A percentile compares a stretch with the other conserved stretches of the same genome.
Conservation (phyloP, 2,329 filamentous ascomycete genomes). For the Alternaria brassicae region DNA sequence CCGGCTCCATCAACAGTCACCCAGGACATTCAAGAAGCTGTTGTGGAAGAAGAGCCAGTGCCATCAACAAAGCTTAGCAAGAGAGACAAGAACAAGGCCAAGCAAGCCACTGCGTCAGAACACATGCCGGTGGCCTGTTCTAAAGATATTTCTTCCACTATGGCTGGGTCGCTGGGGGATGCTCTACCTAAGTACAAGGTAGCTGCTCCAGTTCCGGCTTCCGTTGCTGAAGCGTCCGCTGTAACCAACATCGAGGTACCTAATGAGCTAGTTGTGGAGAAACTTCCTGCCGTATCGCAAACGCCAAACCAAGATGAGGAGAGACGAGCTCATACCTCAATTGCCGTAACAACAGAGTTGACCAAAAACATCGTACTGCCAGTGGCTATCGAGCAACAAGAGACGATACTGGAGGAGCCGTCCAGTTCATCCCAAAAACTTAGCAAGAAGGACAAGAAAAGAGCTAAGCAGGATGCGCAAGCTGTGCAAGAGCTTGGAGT, state of each 20-base stretch:
- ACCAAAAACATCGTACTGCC: neutral
- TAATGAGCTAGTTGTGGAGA: neutral
- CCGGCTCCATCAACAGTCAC: neutral
- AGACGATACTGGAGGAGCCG: slow-evolving; percentile 1
- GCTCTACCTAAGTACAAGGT: neutral
- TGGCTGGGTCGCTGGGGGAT: neutral
- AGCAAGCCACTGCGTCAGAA: slow-evolving; percentile 20
- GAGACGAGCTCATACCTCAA: slow-evolving; percentile 36
- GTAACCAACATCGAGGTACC: neutral
- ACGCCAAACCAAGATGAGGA: slow-evolving; percentile 38
- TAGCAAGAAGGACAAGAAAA: slow-evolving; percentile 55
- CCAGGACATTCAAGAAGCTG: neutral
- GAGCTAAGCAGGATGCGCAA: slow-evolving; percentile 30
- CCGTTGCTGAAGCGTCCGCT: neutral
- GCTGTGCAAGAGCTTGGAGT: neutral
- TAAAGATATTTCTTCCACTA: neutral
- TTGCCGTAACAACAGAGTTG: slow-evolving; percentile 5
- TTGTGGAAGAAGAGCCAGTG: slow-evolving; percentile 16
- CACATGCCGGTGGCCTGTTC: neutral
- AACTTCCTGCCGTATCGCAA: slow-evolving; percentile 9
- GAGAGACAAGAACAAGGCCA: slow-evolving; percentile 40
- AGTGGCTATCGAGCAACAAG: neutral
- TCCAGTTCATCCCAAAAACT: slow-evolving; percentile 31
- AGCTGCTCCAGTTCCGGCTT: neutral
- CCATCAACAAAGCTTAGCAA: slow-evolving; percentile 30